These are phyloP conservation scores for Wickerhamiella nectarea DNA, from an alignment of 805 yeast genomes.

Conservation along the genomic window DNA sequence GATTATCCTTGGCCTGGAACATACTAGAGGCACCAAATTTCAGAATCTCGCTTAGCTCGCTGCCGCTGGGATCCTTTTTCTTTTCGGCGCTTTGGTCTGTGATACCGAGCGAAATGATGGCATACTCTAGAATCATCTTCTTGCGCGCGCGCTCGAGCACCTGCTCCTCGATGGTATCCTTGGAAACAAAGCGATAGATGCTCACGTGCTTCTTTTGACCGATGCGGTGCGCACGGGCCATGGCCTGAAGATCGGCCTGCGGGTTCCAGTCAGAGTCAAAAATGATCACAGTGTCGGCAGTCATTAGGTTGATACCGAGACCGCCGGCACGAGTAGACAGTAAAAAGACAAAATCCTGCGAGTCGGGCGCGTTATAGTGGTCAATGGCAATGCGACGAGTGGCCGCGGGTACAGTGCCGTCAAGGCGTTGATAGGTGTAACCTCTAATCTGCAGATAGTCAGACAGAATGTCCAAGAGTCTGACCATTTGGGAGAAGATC, in stretches of 20 bases:
- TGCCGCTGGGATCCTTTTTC: slow-evolving; percentile 46
- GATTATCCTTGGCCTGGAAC: slow-evolving; percentile 93
- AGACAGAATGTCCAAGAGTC: slow-evolving; percentile 88
- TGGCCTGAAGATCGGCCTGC: slow-evolving; percentile 96
- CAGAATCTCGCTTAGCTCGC: slow-evolving; percentile 81
- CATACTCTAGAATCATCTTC: slow-evolving; percentile 97
- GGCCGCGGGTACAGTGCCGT: slow-evolving; percentile 91
- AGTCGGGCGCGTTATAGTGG: slow-evolving; percentile 87
- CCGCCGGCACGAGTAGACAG: slow-evolving; percentile 98
- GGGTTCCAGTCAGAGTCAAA: slow-evolving; percentile 99
- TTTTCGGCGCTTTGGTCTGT: slow-evolving; percentile 54
- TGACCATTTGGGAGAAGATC: slow-evolving; percentile 93
- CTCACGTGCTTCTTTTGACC: slow-evolving; percentile 98
- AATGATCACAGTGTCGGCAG: slow-evolving; percentile 96
- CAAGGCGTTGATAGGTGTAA: slow-evolving; percentile 77
- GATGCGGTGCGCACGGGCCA: slow-evolving; percentile 99
- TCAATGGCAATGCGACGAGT: slow-evolving; percentile 91
- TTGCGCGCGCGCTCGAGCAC: slow-evolving; percentile 92
- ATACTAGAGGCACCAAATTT: slow-evolving; percentile 98
- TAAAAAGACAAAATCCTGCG: slow-evolving; percentile 80
- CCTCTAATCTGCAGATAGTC: slow-evolving; percentile 86
- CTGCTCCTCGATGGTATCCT: slow-evolving; percentile 96
- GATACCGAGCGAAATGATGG: slow-evolving; percentile 89
- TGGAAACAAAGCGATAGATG: slow-evolving; percentile 94
- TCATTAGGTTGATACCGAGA: slow-evolving; percentile 93